Base-by-base conservation (phyloP, 345 rosid genomes). In the Anastatica hierochuntica region DNA sequence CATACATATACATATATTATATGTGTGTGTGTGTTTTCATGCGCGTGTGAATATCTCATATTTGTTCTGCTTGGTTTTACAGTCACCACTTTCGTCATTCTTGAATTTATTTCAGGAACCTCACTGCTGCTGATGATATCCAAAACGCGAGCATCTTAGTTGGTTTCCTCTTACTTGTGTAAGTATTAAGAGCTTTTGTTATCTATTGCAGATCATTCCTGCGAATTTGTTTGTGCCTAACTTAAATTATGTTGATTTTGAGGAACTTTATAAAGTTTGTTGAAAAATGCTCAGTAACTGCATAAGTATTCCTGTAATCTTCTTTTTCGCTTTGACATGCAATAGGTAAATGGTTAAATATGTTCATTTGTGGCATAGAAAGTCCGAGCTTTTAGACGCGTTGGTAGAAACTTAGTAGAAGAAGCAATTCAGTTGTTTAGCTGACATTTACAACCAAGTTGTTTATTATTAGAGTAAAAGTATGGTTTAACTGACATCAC, bases 361-460 rank as follows among this genome's bases (percentile, higher is more conserved):
- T 19, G 21, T 58, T 38, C 38, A 38, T 21, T 27, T 7, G 34
- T 50, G 9, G 74, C 78, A 67, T 53, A 62, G 69, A 71, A 82
- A 82, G 83, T 82, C 77, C 53, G 73, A 75, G 80, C 7, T 30
- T 71, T 76, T 83, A 72, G 76, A 80, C 74, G 82, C 64, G 65
- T 83, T 70, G 83, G 95, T 79, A 73, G 86, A 83, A 81, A 79
- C 79, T 76, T 76, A 60, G 58, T 53, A 29, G 73, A 72, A 76
- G 74, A 83, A 76, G 82, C 92, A 76, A 86, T 58, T 51, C 56
- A 58, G 71, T 66, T 58, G 60, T 66, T 66, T 66, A 66, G 60
- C 71, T 66, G 71, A 67, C 39, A 53, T 37, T 67, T 33, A 59
- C 66, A 59, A 12, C 42, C 66, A 30, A 53, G 50, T 45, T 51